Base-by-base conservation (phyloP, 768 basidiomycete genomes). In the Boletus vinaceobasis region DNA sequence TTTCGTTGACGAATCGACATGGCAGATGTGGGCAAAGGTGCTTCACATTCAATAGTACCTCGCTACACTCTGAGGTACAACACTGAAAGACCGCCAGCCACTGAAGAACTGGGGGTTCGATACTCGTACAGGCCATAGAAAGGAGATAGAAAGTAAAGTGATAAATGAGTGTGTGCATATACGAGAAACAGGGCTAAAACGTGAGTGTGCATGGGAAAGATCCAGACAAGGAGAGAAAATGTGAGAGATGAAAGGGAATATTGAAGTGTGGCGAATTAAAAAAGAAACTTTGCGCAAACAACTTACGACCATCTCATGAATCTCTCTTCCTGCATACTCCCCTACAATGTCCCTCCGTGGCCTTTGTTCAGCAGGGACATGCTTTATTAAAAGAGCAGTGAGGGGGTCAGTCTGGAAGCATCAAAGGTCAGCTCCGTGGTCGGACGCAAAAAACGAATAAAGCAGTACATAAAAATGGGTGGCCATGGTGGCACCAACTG, bases 281-380 rank as follows among this genome's bases (percentile, higher is more conserved):
- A 64, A 57, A 13, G 29, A 52, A 33, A 50, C 38, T 51, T 61
- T 59, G 61, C 40, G 52, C 42, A 65, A 47, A 54, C 39, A 56
- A 80, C 79, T 86, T 73, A 93, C 90, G 65, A 92, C 88, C 58
- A 93, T 75, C 42, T 87, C 83, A 71, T 90, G 86, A 57, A 89
- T 82, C 66, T 93, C 89, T 57, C 71, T 78, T 40, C 78, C 77
- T 52, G 82, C 76, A 82, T 88, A 92, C 43, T 89, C 86, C 62
- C 90, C 91, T 29, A 76, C 79, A 37, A 87, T 61, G 66, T 92
- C 90, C 71, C 90, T 81, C 48, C 72, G 71, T 21, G 91, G 90
- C 15, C 90, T 79, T 67, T 77, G 80, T 69, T 90, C 87, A 68
- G 85, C 83, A 43, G 87, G 83, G 63, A 92, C 86, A 74, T 91